Evolutionary conservation across 2,329 filamentous ascomycete genomes (phyloP).

Genomic region (Fusarium torulosum): DNA sequence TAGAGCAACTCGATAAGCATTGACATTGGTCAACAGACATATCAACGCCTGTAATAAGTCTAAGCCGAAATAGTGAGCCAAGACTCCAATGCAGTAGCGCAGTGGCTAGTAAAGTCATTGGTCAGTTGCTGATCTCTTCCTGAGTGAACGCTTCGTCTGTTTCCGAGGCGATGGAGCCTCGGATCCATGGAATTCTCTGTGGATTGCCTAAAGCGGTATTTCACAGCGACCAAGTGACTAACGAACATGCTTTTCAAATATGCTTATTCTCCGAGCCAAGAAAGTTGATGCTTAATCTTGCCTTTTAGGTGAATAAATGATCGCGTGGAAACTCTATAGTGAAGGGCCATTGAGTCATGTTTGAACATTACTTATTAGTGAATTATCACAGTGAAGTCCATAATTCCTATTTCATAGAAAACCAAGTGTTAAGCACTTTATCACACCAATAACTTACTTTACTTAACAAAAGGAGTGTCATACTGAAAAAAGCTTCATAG

Average conservation of each 20-base stretch:
- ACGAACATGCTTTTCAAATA: not conserved
- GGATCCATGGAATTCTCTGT: slow-evolving; percentile 2
- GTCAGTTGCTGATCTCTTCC: not conserved
- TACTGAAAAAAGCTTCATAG: too few species aligned
- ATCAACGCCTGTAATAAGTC: not conserved
- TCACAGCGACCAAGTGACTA: slow-evolving; percentile 6
- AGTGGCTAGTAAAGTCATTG: not conserved
- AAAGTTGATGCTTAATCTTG: not conserved
- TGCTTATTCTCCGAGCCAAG: not conserved
- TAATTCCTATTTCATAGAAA: too few species aligned
- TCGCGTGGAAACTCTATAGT: too few species aligned
- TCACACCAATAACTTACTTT: too few species aligned
- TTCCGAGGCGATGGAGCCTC: not conserved
- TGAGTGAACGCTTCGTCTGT: not conserved
- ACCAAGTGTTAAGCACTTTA: too few species aligned
- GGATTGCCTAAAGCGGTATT: slow-evolving; percentile 14
- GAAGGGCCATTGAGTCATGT: too few species aligned
- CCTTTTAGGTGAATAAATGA: too few species aligned
- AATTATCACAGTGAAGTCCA: too few species aligned
- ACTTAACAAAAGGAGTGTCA: too few species aligned
- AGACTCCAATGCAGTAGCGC: slow-evolving; percentile 21
- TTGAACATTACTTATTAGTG: too few species aligned
- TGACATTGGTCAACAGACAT: slow-evolving; percentile 5
- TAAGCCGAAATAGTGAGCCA: slow-evolving; percentile 13
- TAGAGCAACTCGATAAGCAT: not conserved